A percentile compares a stretch with the other conserved stretches of the same genome.
These are phyloP conservation scores for Lactarius vividus DNA, from an alignment of 768 basidiomycete genomes.

Conservation along the genomic window DNA sequence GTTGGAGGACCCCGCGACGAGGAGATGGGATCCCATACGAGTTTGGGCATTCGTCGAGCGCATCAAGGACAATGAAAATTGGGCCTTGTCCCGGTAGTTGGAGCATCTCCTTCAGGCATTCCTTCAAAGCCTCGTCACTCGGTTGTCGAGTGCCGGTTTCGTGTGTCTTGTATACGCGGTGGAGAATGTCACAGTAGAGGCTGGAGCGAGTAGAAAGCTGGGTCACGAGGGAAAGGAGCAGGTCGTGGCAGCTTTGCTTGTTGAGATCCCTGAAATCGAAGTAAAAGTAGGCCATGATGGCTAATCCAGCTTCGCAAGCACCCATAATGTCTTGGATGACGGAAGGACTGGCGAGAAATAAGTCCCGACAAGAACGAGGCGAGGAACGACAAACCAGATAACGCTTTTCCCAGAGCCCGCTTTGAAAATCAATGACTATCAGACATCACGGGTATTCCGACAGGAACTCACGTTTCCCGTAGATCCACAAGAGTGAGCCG, in stretches of 20 bases:
- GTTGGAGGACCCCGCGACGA: background rate
- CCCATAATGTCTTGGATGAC: background rate
- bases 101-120: background rate
- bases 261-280: slow-evolving; percentile 1
- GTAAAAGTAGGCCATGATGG: background rate
- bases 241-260: background rate
- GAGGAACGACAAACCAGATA: background rate
- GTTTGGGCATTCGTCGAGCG: background rate
- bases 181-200: background rate
- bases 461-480: background rate
- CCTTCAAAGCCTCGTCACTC: background rate
- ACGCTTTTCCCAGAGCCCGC: background rate
- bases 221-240: background rate
- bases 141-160: background rate
- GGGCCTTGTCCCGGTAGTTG: background rate
- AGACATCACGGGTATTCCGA: background rate
- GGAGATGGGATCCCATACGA: background rate
- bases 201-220: background rate
- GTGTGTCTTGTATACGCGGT: background rate
- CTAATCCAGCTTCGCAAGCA: background rate
- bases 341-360: background rate
- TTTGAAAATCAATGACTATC: background rate
- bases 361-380: background rate
- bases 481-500: background rate
- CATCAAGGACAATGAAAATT: background rate